A percentile compares a stretch with the other conserved stretches of the same genome.
Evolutionary conservation across 2,329 filamentous ascomycete species (phyloP).

Genomic region (Penicillium hordei): DNA sequence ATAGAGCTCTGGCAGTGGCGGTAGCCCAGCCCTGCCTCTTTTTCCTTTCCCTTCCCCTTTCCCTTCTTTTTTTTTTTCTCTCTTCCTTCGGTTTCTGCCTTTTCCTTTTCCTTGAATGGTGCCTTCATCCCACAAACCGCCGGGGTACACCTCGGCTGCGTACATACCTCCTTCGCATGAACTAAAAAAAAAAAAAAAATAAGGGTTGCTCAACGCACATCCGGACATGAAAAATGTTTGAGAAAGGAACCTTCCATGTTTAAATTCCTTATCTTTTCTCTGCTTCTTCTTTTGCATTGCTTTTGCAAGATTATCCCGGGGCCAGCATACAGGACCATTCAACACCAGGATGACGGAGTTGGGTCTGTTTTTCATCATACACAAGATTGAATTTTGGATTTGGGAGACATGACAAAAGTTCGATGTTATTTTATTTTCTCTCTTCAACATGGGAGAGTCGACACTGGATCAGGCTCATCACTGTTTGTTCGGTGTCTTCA

Average conservation of each 20-base stretch:
- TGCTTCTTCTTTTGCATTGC: background rate
- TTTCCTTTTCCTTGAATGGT: background rate
- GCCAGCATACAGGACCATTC: constrained; percentile 8
- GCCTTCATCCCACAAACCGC: background rate
- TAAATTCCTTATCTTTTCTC: background rate
- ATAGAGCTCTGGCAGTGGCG: constrained; percentile 18
- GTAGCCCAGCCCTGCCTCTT: background rate
- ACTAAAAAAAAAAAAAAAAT: background rate
- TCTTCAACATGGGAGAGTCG: constrained; percentile 29
- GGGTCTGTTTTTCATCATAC: constrained; percentile 6
- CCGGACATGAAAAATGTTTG: background rate
- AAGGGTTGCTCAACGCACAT: background rate
- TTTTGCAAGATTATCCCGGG: background rate
- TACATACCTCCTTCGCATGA: background rate
- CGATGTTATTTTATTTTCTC: constrained; percentile 12
- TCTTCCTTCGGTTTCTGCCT: background rate
- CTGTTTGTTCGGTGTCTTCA: background rate
- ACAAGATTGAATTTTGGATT: background rate
- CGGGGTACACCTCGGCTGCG: background rate
- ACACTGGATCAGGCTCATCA: background rate
- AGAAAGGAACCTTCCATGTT: background rate
- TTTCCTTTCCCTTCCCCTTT: background rate
- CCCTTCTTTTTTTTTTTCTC: background rate
- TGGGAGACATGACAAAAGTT: constrained; percentile 12
- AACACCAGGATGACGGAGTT: constrained; percentile 26